phyloP scores from a whole-genome alignment of 805 yeast genomes.

The Candida anglica region DNA sequence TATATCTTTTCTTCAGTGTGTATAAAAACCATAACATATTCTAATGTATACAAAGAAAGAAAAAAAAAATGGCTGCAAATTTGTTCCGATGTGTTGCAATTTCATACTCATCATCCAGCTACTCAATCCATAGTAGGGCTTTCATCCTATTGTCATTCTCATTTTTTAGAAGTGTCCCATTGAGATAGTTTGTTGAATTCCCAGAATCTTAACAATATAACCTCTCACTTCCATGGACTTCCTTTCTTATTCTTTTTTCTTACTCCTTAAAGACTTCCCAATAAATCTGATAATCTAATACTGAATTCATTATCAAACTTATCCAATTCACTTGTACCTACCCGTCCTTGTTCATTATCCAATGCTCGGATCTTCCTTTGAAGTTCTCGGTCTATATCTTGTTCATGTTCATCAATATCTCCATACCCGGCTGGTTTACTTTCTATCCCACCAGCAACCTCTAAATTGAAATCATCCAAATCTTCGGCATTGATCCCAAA shows the following conservation, averaged over 20 bases:
- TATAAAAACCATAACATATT: no score
- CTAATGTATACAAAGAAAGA: no score
- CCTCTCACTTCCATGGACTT: no score
- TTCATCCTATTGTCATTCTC: no score
- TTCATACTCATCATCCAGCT: no score
- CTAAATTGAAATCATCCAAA: slow-evolving; percentile 40
- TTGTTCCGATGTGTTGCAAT: no score
- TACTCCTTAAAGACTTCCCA: not conserved
- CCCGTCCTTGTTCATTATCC: slow-evolving; percentile 8
- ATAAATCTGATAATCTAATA: slow-evolving; percentile 6
- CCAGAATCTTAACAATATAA: no score
- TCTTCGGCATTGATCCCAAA: slow-evolving; percentile 26
- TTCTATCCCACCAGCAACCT: slow-evolving; percentile 2
- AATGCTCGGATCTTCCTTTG: slow-evolving; percentile 10
- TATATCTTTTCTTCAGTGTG: no score
- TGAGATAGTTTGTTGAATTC: no score
- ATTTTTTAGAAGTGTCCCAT: no score
- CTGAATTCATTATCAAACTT: slow-evolving; percentile 17
- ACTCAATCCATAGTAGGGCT: no score
- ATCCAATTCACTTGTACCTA: slow-evolving; percentile 28
- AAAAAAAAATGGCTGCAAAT: no score
- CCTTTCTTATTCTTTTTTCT: not conserved
- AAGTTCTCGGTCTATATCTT: slow-evolving; percentile 9
- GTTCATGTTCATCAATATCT: slow-evolving; percentile 7
- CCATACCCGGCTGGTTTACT: slow-evolving; percentile 15